Base-by-base conservation (phyloP, 129 eudicot species). In the Dittrichia graveolens region DNA sequence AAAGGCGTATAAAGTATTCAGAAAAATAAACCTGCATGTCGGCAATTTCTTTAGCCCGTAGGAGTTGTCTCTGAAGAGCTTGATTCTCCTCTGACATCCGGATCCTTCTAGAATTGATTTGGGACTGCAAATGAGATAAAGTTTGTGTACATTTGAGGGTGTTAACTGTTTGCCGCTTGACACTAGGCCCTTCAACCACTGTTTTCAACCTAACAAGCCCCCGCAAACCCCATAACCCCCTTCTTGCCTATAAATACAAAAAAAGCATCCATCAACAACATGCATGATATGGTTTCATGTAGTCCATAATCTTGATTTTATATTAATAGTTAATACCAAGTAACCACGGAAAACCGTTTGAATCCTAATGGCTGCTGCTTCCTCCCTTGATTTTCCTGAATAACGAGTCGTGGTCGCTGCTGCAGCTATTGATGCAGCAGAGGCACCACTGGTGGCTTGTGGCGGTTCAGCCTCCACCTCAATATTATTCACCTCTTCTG, bases 291-390 rank as follows among this genome's bases (percentile, higher is more conserved):
- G 19, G 13, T 31, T 7, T 31, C 46, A 56, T 59, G 68, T 48
- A 15, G 3, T 69, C 8, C 65, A 59, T 59, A 12, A 0, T 58
- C 8, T 58, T 34, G 16, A 58, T 31, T 58, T 40, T 35, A 48
- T 35, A 48, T 39, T 15, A 44, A 39, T 1, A 14, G n/a, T 19
- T 16, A 69, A 75, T 85, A 92, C 98, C 90, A 81, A 58, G 83
- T 87, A 87, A 62, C 96, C 98, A 39, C 96, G 91, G 46, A 92
- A 92, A 13, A 84, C 84, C 14, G 92, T 85, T 79, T 92, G 98
- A 75, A 92, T 89, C 66, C 65, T 86, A 56, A 83, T 79, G 12
- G 96, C 95, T 44, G 98, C 95, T 15, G 58, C 83, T 82, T 89
- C 96, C 80, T 89, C 98, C 75, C 47, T 62, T 3, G 87, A 80